A percentile compares a stretch with the other conserved stretches of the same genome.
These are phyloP conservation scores for Alternaria burnsii DNA, from an alignment of 2,329 filamentous ascomycete species.

Conservation along the genomic window DNA sequence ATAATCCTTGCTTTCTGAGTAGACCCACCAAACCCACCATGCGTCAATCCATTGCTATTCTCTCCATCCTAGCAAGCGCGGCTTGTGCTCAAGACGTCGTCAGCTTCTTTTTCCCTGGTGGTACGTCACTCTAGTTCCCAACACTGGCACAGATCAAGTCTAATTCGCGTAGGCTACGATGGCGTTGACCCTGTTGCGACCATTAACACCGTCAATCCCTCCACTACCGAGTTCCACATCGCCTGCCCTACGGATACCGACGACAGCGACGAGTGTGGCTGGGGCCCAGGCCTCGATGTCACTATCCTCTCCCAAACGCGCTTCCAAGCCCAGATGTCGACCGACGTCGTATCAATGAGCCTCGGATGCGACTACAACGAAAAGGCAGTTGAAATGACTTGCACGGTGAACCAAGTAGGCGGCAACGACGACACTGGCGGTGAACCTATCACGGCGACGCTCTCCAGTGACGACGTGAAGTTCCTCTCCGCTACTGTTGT, in stretches of 20 bases:
- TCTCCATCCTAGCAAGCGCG: slow-evolving; percentile 29
- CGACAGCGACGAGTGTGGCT: slow-evolving; percentile 38
- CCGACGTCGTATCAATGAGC: slow-evolving; percentile 30
- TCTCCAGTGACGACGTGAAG: slow-evolving; percentile 28
- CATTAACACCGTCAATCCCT: slow-evolving; percentile 28
- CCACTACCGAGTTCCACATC: slow-evolving; percentile 34
- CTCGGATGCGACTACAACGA: slow-evolving; percentile 38
- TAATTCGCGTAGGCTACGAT: slow-evolving; percentile 21
- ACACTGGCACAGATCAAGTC: background rate
- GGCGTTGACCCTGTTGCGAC: slow-evolving; percentile 35
- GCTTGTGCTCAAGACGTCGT: slow-evolving; percentile 28
- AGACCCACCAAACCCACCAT: slow-evolving; percentile 20
- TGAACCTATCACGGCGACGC: slow-evolving; percentile 21
- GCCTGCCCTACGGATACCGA: slow-evolving; percentile 33
- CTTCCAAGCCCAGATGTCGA: slow-evolving; percentile 32
- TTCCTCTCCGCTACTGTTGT: slow-evolving; percentile 37
- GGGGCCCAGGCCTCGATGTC: slow-evolving; percentile 29
- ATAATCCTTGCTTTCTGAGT: slow-evolving; percentile 10
- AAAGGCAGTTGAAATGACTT: slow-evolving; percentile 32
- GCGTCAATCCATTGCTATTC: slow-evolving; percentile 33
- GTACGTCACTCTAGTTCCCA: slow-evolving; percentile 16
- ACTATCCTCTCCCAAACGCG: slow-evolving; percentile 31
- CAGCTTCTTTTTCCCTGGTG: slow-evolving; percentile 35
- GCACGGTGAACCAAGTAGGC: slow-evolving; percentile 33
- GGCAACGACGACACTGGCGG: slow-evolving; percentile 21